Evolutionary conservation across 805 yeast genomes (phyloP), one percentile per base, ranked within the genome.

Genomic region (Candida sphagnicola): DNA sequence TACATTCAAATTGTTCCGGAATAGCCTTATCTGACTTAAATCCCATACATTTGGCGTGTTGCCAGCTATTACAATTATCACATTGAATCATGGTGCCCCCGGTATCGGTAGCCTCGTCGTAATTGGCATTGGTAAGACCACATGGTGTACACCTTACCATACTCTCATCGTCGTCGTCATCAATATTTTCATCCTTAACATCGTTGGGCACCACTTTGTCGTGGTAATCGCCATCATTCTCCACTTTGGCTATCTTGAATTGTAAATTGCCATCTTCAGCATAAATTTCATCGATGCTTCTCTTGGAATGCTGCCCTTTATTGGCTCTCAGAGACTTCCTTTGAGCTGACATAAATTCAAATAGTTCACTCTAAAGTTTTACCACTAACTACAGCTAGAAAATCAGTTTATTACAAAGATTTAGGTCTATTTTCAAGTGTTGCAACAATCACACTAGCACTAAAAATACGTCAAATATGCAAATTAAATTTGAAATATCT

Each of bases 41-140:
- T 18, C 81, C 72, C 75, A 81, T 68, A 56, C 90, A 83, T 39
- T 53, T 61, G 23, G 75, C 73, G 51, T 83, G 90, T 53, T 83
- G 89, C 89, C 89, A 83, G 2, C 87, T 75, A 32, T 69, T 57
- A 53, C 90, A 83, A 5, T 59, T 48, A 18, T 79, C 86, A 58
- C 90, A 83, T 49, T 78, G 78, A 18, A 82, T 72, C 84, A 81
- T 80, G 10, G 65, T 66, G 11, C 84, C 79, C 8, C 66, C 57
- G 1, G 57, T 56, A 43, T 79, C 85, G 3, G 68, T 70, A 0
- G 70, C 80, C 43, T 73, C 83, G 48, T 80, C 67, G 52, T 77
- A 80, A 44, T 77, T 80, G 13, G 61, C 70, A 40, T 75, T 77
- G 15, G 68, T 75, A 1, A 84, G 65, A 2, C 82, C 83, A 58